Evolutionary conservation across 2,329 filamentous ascomycete genomes (phyloP), one percentile per base, ranked within the genome.

Genomic region (Aspergillus felis): DNA sequence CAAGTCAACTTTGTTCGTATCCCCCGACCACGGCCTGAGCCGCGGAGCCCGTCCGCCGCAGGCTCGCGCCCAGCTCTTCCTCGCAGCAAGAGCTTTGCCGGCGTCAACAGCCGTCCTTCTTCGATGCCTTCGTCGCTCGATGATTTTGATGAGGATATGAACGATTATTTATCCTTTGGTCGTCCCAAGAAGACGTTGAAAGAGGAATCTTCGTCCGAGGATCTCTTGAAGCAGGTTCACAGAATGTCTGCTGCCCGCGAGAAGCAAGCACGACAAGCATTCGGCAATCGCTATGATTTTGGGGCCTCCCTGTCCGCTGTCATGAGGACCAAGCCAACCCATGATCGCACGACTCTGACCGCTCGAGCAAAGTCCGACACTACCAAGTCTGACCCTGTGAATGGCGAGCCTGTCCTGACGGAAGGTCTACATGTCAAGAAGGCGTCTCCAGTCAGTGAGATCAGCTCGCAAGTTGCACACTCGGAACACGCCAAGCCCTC

Each of bases 261-360:
- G 41, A 76, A 78, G 64, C 82, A 66, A 74, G 79, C 68, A 72
- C 86, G 83, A 62, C 87, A 90, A 66, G 89, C 88, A 20, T 97
- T 97, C 73, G 90, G 91, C 50, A 92, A 92, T 74, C 89, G 94
- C 54, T 99, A 99, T 73, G 93, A 97, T 77, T 97, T 99, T 73
- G 88, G 90, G 60, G 91, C 91, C n/a, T 97, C 94, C 0, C 82
- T 97, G 29, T 87, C 84, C 54, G 91, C 92, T 53, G 92, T 91
- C 12, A 88, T 93, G 71, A 86, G 88, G 68, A 87, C 67, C 7
- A 72, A 73, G 52, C 61, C 85, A 28, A 87, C 88, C 50, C 89
- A 90, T 69, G 86, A 85, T 62, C 79, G 63, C 79, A 82, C 61
- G 84, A 86, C 72, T 78, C 80, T 68, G 83, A 82, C 76, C 78